Percentiles rank a stretch among this genome's conserved stretches.
These are phyloP conservation scores for Xanthoceras sorbifolium DNA, from an alignment of 345 rosid species.

Conservation along the genomic window DNA sequence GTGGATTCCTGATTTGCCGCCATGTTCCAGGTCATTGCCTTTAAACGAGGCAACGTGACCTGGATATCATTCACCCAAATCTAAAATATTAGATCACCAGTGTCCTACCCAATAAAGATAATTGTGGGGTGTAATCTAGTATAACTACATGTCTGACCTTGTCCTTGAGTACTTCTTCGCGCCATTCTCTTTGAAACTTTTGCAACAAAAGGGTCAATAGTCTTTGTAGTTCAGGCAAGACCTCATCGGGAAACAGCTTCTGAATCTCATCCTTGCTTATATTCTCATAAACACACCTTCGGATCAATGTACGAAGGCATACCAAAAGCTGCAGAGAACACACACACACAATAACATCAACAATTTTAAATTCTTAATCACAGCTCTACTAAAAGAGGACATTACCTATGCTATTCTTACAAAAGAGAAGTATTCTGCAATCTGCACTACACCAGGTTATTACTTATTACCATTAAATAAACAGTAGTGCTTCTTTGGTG, in stretches of 20 bases:
- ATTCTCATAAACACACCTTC: slow-evolving; percentile 52
- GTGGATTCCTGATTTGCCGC: slow-evolving; percentile 36
- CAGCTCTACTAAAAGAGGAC: not conserved
- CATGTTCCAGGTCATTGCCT: slow-evolving; percentile 64
- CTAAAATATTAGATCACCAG: not conserved
- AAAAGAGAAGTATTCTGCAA: not conserved
- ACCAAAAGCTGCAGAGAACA: slow-evolving; percentile 50
- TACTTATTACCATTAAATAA: too few species aligned
- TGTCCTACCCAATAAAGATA: slow-evolving; percentile 3
- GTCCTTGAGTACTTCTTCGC: slow-evolving; percentile 47
- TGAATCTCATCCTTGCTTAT: slow-evolving; percentile 54
- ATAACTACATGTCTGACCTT: slow-evolving; percentile 37
- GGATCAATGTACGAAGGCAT: slow-evolving; percentile 63
- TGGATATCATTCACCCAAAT: slow-evolving; percentile 21
- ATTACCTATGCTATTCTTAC: too few species aligned
- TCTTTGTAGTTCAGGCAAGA: slow-evolving; percentile 59
- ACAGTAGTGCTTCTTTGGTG: too few species aligned
- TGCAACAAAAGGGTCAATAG: slow-evolving; percentile 57
- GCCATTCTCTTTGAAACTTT: slow-evolving; percentile 68
- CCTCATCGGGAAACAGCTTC: slow-evolving; percentile 57
- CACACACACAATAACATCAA: not conserved
- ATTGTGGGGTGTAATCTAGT: not conserved
- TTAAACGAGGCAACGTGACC: slow-evolving; percentile 51
- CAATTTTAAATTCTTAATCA: not conserved
- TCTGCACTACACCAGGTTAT: too few species aligned